A percentile compares a stretch with the other conserved stretches of the same genome.
These are phyloP conservation scores for Microglena sp. DNA, from an alignment of 139 green algal species.

Conservation along the genomic window DNA sequence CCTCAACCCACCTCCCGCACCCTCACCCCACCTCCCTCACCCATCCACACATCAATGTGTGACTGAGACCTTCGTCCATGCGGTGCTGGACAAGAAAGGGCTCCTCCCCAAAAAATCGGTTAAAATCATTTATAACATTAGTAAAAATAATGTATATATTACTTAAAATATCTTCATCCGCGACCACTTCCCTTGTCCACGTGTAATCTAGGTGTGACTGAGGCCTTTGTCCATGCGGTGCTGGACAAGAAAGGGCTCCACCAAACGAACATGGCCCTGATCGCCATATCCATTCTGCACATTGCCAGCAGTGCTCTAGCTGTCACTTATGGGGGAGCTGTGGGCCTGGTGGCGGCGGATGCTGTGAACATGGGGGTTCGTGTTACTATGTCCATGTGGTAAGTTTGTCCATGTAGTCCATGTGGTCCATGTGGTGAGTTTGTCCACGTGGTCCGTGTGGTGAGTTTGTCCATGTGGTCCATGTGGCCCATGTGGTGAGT, in stretches of 20 bases:
- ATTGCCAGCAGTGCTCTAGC: slow-evolving; percentile 34
- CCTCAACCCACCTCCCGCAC: no score
- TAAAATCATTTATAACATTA: not conserved
- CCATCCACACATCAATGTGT: no score
- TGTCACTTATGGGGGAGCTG: slow-evolving; percentile 26
- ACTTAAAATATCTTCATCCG: not conserved
- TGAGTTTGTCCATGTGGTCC: not conserved
- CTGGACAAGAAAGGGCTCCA: slow-evolving; percentile 32
- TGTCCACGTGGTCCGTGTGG: not conserved
- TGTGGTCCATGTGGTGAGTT: not conserved
- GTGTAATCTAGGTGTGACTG: slow-evolving; percentile 48
- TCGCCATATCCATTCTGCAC: slow-evolving; percentile 42
- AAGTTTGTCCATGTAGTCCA: slow-evolving; percentile 10
- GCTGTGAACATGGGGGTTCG: slow-evolving; percentile 63
- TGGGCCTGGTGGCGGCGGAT: slow-evolving; percentile 65
- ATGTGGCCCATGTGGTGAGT: not conserved
- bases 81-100: not conserved
- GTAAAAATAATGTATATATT: slow-evolving; percentile 1
- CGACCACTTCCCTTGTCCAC: not conserved
- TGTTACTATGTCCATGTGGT: slow-evolving; percentile 58
- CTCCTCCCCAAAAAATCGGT: not conserved
- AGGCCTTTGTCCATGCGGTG: slow-evolving; percentile 76
- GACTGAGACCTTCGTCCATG: not conserved
- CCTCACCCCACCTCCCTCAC: no score
- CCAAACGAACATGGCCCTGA: slow-evolving; percentile 45